phyloP scores from a whole-genome alignment of 345 rosid genomes.

The Euclidium syriacum region DNA sequence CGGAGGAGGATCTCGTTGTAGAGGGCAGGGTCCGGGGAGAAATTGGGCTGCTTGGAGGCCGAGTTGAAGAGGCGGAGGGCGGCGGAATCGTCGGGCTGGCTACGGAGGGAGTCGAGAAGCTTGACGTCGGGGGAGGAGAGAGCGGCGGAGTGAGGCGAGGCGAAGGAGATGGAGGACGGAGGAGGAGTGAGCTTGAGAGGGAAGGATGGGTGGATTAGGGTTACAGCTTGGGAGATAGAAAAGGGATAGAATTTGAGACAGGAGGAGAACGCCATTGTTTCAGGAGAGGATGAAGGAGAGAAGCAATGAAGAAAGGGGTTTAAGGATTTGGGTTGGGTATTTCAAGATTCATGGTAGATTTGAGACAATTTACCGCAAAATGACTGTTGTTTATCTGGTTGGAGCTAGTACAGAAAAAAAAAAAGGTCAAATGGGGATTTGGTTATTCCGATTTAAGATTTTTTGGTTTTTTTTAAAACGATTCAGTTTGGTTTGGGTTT shows the following conservation, averaged over 20 bases:
- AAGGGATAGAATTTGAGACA: conserved; percentile 53
- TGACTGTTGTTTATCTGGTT: too few species aligned
- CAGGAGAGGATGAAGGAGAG: neutral
- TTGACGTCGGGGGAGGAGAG: conserved; percentile 51
- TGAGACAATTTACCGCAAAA: too few species aligned
- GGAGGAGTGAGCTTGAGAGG: conserved; percentile 27
- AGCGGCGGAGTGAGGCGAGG: conserved; percentile 27
- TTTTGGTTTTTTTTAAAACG: too few species aligned
- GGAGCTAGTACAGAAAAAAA: too few species aligned
- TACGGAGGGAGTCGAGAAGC: conserved; percentile 75
- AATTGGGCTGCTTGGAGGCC: conserved; percentile 78
- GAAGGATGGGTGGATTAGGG: conserved; percentile 26
- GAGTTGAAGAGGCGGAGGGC: conserved; percentile 58
- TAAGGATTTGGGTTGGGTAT: conserved; percentile 17
- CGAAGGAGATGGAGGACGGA: conserved; percentile 25
- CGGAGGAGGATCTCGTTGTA: conserved; percentile 66
- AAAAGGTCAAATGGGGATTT: too few species aligned
- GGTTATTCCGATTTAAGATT: too few species aligned
- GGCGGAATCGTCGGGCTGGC: conserved; percentile 57
- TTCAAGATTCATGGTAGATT: too few species aligned
- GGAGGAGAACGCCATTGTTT: conserved; percentile 49
- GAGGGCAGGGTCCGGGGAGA: conserved; percentile 43
- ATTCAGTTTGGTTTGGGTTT: too few species aligned
- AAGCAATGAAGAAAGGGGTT: neutral
- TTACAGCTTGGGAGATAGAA: conserved; percentile 23